Conservation (phyloP, 805 yeast genomes). For the Isabelozyma rhagii region DNA sequence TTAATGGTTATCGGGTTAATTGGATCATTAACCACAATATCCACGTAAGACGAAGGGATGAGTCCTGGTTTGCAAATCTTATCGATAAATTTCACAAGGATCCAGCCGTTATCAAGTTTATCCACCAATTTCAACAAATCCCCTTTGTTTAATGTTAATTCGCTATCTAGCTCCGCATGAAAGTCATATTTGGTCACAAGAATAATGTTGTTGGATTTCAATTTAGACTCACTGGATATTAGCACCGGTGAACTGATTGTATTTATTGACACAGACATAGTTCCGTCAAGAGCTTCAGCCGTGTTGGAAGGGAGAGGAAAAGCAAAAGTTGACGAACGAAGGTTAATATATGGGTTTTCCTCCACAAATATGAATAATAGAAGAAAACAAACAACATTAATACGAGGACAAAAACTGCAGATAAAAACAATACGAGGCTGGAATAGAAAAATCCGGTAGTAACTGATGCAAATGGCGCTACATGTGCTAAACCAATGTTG, state of each 20-base stretch:
- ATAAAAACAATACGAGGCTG: not conserved
- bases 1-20: slow-evolving; percentile 33
- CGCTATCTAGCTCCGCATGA: slow-evolving; percentile 40
- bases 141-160: slow-evolving; percentile 46
- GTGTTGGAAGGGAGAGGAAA: no score
- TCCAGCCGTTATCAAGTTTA: slow-evolving; percentile 51
- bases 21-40: slow-evolving; percentile 42
- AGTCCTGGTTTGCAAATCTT: slow-evolving; percentile 45
- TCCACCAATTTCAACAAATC: slow-evolving; percentile 51
- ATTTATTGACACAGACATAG: slow-evolving; percentile 3
- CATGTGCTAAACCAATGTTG: not conserved
- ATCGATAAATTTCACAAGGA: slow-evolving; percentile 53
- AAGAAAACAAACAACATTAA: not conserved
- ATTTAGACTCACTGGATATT: slow-evolving; percentile 5
- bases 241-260: slow-evolving; percentile 1
- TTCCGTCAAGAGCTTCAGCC: not conserved
- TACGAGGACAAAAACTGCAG: no score
- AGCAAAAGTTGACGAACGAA: no score
- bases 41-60: slow-evolving; percentile 50
- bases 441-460: no score
- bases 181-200: slow-evolving; percentile 47
- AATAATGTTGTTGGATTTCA: slow-evolving; percentile 29
- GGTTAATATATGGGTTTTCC: no score
- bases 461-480: no score
- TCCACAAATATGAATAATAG: no score